These are phyloP conservation scores for Ophiognomonia clavigignenti-juglandacearum DNA, from an alignment of 2,329 filamentous ascomycete genomes.

Conservation along the genomic window DNA sequence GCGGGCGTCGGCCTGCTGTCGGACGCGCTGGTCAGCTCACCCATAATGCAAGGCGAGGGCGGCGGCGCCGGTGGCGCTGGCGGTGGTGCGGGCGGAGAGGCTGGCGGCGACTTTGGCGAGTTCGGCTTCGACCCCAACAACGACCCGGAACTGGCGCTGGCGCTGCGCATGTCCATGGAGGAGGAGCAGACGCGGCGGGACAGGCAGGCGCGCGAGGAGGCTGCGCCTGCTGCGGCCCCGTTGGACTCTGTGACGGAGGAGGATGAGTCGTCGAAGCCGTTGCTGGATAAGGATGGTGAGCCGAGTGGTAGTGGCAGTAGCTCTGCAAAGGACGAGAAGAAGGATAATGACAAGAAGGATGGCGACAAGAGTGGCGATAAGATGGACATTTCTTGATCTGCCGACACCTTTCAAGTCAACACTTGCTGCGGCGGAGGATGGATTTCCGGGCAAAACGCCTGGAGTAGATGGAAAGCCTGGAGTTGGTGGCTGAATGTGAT, in stretches of 20 bases:
- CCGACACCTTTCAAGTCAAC: background rate
- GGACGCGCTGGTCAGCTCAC: slow-evolving; percentile 83
- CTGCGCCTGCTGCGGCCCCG: slow-evolving; percentile 68
- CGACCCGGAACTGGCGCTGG: slow-evolving; percentile 91
- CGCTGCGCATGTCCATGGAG: slow-evolving; percentile 95
- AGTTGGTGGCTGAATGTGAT: background rate
- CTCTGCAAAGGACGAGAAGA: slow-evolving; percentile 37
- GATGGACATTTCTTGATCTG: slow-evolving; percentile 78
- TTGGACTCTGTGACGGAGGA: slow-evolving; percentile 82
- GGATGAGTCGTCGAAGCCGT: slow-evolving; percentile 58
- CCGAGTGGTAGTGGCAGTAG: slow-evolving; percentile 53
- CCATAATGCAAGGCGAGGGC: slow-evolving; percentile 82
- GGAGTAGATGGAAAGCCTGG: background rate
- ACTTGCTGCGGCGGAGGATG: background rate
- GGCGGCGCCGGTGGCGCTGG: slow-evolving; percentile 61
- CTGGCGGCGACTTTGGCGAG: slow-evolving; percentile 64
- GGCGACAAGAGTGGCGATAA: slow-evolving; percentile 54
- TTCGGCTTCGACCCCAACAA: slow-evolving; percentile 88
- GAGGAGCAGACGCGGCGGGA: slow-evolving; percentile 87
- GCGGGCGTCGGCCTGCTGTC: slow-evolving; percentile 89
- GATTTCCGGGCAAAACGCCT: background rate
- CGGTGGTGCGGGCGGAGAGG: slow-evolving; percentile 49
- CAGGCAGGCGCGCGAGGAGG: slow-evolving; percentile 60
- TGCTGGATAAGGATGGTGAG: slow-evolving; percentile 61
- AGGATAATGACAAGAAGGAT: slow-evolving; percentile 44